phyloP scores from a whole-genome alignment of 2,329 filamentous ascomycete genomes.

The Neofusicoccum sp. region DNA sequence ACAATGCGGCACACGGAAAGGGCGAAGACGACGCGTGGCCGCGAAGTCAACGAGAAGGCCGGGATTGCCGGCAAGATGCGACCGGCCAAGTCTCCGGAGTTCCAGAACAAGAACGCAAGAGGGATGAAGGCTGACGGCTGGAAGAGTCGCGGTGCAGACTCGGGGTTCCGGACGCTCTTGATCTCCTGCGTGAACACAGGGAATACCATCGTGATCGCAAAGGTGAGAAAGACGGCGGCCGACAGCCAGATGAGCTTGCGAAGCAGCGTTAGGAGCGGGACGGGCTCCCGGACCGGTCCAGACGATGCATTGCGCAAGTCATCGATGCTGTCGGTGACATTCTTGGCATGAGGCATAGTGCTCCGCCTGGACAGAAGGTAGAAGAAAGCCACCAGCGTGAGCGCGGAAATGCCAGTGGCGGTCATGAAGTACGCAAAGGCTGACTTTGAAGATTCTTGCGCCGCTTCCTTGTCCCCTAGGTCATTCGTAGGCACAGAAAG shows the following conservation, averaged over 20 bases:
- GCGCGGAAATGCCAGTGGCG: conserved; percentile 73
- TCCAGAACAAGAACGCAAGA: conserved; percentile 90
- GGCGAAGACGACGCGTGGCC: conserved; percentile 68
- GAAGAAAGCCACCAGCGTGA: conserved; percentile 72
- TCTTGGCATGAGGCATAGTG: conserved; percentile 31
- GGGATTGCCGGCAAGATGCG: conserved; percentile 67
- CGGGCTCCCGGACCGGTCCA: conserved; percentile 46
- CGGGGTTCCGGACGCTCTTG: conserved; percentile 42
- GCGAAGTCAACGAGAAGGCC: conserved; percentile 58
- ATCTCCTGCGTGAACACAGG: conserved; percentile 78
- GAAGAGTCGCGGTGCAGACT: conserved; percentile 60
- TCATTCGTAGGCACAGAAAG: conserved; percentile 59
- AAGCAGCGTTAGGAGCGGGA: conserved; percentile 69
- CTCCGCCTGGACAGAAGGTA: conserved; percentile 65
- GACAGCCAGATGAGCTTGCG: conserved; percentile 79
- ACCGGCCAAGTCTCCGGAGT: conserved; percentile 80
- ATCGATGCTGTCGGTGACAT: conserved; percentile 16
- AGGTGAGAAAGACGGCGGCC: conserved; percentile 77
- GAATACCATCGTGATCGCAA: conserved; percentile 88
- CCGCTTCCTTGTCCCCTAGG: conserved; percentile 31
- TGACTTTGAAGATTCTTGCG: conserved; percentile 60
- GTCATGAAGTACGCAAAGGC: conserved; percentile 92
- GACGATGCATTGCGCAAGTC: conserved; percentile 4
- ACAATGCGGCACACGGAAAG: conserved; percentile 65
- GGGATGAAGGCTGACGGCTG: conserved; percentile 82